These are phyloP conservation scores for Suillus plorans DNA, from an alignment of 768 basidiomycete genomes.

Conservation along the genomic window DNA sequence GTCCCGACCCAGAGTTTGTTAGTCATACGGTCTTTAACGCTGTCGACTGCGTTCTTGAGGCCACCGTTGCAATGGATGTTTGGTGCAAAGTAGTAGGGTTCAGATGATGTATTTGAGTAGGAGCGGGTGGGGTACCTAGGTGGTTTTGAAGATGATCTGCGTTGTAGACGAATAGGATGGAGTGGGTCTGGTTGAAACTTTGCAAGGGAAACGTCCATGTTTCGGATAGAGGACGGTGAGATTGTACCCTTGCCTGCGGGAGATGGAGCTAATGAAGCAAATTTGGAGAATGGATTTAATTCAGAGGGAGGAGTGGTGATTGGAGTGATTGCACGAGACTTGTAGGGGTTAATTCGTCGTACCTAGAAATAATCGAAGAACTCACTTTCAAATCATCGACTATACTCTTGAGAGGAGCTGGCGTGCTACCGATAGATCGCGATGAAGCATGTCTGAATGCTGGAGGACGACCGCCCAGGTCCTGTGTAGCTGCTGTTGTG, in stretches of 20 bases:
- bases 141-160: conserved; percentile 51
- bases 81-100: conserved; percentile 47
- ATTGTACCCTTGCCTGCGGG: conserved; percentile 28
- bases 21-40: conserved; percentile 54
- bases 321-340: conserved; percentile 43
- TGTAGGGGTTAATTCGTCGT: not conserved
- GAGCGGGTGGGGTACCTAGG: conserved; percentile 26
- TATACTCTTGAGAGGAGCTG: conserved; percentile 58
- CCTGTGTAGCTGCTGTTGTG: conserved; percentile 11
- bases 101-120: conserved; percentile 21
- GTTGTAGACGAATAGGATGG: conserved; percentile 41
- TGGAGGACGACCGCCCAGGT: conserved; percentile 10
- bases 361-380: not conserved
- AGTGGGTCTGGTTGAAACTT: conserved; percentile 49
- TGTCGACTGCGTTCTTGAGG: conserved; percentile 77
- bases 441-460: conserved; percentile 21
- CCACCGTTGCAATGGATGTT: conserved; percentile 83
- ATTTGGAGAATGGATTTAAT: conserved; percentile 54
- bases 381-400: conserved; percentile 76
- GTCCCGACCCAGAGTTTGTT: conserved; percentile 68
- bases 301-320: conserved; percentile 47
- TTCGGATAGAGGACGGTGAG: conserved; percentile 12
- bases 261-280: conserved; percentile 27
- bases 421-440: conserved; percentile 19
- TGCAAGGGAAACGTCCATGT: conserved; percentile 36